Conservation (phyloP, 169 alveolate genomes). For the Plasmodium blacklocki region DNA sequence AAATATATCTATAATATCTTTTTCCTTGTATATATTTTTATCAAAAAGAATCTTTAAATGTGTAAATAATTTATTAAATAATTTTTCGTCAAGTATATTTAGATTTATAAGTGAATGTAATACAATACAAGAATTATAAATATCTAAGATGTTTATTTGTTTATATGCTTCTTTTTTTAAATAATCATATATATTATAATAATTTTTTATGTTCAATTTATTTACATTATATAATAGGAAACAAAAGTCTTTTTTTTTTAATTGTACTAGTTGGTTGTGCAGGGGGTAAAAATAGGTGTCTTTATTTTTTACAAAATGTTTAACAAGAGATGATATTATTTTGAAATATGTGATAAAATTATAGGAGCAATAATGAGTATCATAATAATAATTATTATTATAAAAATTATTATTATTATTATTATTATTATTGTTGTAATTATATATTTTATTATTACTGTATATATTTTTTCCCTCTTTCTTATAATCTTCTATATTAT, state of each 20-base stretch:
- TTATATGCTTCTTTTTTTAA: constrained; percentile 15
- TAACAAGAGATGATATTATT: constrained; percentile 15
- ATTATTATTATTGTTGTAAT: too few relatives aligned
- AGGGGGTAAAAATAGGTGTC: constrained; percentile 1
- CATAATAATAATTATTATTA: background rate
- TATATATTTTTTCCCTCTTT: too few relatives aligned
- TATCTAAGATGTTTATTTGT: constrained; percentile 20
- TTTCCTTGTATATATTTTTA: constrained; percentile 64
- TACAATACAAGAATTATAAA: constrained; percentile 43
- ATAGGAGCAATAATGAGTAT: background rate
- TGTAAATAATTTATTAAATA: constrained; percentile 29
- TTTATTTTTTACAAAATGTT: constrained; percentile 42
- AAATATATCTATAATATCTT: constrained; percentile 56
- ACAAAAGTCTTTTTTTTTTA: constrained; percentile 56
- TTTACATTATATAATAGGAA: constrained; percentile 41
- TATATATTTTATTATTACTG: too few relatives aligned
- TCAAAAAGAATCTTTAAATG: constrained; percentile 44
- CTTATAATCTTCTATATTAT: too few relatives aligned
- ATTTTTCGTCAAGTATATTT: constrained; percentile 31
- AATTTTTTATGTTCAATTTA: constrained; percentile 43
- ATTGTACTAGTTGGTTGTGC: background rate
- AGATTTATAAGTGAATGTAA: constrained; percentile 42
- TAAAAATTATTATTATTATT: background rate
- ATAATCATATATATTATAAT: constrained; percentile 57
- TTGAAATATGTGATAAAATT: background rate